Evolutionary conservation across 129 eudicot genomes (phyloP), one percentile per base, ranked within the genome.

Genomic region (Lonicera japonica): DNA sequence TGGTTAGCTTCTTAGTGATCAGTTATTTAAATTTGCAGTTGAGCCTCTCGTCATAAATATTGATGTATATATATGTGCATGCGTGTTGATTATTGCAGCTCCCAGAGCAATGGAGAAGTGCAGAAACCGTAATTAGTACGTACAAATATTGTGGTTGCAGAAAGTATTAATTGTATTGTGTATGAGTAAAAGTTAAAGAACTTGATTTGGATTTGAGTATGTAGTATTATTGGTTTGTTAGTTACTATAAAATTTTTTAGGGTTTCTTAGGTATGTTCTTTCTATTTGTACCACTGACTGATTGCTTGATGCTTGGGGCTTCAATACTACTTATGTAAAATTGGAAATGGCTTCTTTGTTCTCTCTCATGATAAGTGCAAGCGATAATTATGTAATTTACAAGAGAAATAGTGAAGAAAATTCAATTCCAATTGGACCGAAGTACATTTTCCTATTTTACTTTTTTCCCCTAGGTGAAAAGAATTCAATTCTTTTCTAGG

Each of bases 101-200:
- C 83, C 87, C 18, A 69, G 84, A 69, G 84, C 82, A 61, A 71
- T 73, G 82, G 87, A 74, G 80, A 80, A 80, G 63, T 75, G 80
- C 54, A 75, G 72, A 50, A 75, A 61, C 51, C 77, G 82, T 14
- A 78, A 69, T 60, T 78, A 78, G 63, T 23, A 61, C 39, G 63
- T 23, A 61, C 39, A 21, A 43, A 19, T 41, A 64, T 25, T 4
- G 19, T 58, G 23, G 34, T 11, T 63, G 34, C 56, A 25, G 34
- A 60, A 29, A 29, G 36, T 1, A 29, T 29, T 29, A 29, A 29
- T 29, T 24, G 39, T 21, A 47, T 63, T 58, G 5, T 29, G 48
- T 5, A 58, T 16, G 21, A 63, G 18, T 12, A 6, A 29, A 29
- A 29, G n/a, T n/a, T n/a, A n/a, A 1, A 29, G 36, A 29, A 29